Percentiles rank a stretch among this genome's conserved stretches.
These are phyloP conservation scores for Sarocladiaceae sp. DNA, from an alignment of 2,329 filamentous ascomycete species.

Conservation along the genomic window DNA sequence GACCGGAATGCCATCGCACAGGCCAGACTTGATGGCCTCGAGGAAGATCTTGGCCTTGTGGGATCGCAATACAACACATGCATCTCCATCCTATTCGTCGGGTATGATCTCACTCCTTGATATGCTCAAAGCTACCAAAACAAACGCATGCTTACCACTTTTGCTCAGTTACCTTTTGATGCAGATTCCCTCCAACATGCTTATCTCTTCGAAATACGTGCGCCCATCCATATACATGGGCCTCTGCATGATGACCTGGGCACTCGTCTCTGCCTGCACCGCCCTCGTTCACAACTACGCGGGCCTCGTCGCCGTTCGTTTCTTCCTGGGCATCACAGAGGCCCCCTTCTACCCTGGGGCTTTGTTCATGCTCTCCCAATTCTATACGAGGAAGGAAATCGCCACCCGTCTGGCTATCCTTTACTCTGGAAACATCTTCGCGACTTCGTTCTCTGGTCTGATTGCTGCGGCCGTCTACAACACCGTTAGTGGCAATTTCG, in stretches of 20 bases:
- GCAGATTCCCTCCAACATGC: constrained; percentile 37
- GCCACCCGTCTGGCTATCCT: constrained; percentile 54
- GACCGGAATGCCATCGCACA: constrained; percentile 24
- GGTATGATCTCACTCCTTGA: constrained; percentile 21
- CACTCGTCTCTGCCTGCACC: constrained; percentile 23
- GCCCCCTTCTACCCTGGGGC: too few relatives aligned
- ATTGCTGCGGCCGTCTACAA: constrained; percentile 53
- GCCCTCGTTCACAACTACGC: constrained; percentile 23
- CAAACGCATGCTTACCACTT: constrained; percentile 54
- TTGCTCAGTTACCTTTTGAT: too few relatives aligned
- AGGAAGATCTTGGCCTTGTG: constrained; percentile 40
- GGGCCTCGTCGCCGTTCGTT: constrained; percentile 23
- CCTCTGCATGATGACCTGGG: constrained; percentile 28
- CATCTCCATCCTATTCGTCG: constrained; percentile 30
- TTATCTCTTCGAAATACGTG: constrained; percentile 30
- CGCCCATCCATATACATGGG: constrained; percentile 33
- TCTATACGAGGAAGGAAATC: constrained; percentile 60
- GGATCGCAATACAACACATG: constrained; percentile 30
- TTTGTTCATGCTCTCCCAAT: constrained; percentile 29
- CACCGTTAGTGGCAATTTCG: constrained; percentile 30
- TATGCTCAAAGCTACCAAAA: neutral
- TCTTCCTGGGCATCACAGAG: constrained; percentile 28
- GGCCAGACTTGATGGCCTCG: constrained; percentile 46
- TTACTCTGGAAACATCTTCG: constrained; percentile 57
- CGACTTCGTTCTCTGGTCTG: constrained; percentile 60